These are phyloP conservation scores for Cenchrus fungigraminus DNA, from an alignment of 176 grass and related monocot species.

Conservation along the genomic window DNA sequence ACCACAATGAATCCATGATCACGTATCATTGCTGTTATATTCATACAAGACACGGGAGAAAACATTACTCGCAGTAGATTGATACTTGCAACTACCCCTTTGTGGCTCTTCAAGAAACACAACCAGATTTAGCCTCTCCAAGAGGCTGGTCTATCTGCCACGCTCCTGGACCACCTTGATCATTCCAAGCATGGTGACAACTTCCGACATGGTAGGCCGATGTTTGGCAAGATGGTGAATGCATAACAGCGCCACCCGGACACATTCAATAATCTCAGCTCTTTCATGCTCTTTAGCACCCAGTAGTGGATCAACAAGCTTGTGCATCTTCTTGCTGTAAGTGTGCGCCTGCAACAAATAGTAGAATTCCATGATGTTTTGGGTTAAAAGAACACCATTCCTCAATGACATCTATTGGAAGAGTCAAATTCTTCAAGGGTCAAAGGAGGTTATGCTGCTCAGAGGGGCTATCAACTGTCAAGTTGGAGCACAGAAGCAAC, in stretches of 20 bases:
- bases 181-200: constrained; percentile 30
- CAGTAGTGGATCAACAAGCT: constrained; percentile 39
- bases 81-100: too few species aligned
- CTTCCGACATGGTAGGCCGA: constrained; percentile 39
- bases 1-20: too few species aligned
- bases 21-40: too few species aligned
- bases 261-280: constrained; percentile 23
- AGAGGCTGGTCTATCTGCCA: background rate
- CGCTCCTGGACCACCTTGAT: background rate
- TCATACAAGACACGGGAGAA: too few species aligned
- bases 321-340: background rate
- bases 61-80: too few species aligned
- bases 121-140: background rate
- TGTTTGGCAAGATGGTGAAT: background rate
- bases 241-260: constrained; percentile 21
- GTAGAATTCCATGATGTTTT: too few species aligned
- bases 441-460: too few species aligned
- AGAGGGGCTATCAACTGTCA: too few species aligned
- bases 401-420: background rate
- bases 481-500: too few species aligned
- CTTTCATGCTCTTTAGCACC: background rate
- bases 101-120: background rate
- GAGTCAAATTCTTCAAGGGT: too few species aligned
- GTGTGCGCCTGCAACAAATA: constrained; percentile 19
- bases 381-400: background rate